A percentile compares a stretch with the other conserved stretches of the same genome.
Conservation (phyloP, 2,329 filamentous ascomycete genomes). For the Akanthomyces dipterigenus region DNA sequence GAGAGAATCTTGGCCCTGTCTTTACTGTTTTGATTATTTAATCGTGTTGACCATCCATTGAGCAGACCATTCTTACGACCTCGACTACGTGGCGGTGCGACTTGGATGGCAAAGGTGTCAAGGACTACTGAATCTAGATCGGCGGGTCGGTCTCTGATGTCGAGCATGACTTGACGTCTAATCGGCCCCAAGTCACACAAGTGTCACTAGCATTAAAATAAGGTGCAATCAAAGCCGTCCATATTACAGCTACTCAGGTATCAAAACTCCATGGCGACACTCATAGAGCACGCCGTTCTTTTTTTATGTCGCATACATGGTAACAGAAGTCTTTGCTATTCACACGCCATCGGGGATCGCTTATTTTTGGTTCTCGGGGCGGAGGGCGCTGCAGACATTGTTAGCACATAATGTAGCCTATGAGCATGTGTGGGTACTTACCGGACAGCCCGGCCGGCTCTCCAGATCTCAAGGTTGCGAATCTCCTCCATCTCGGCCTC, state of each 20-base stretch:
- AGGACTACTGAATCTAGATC: background rate
- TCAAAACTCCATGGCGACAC: conserved; percentile 6
- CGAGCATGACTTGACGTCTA: background rate
- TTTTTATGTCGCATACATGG: conserved; percentile 6
- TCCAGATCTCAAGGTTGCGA: conserved; percentile 97
- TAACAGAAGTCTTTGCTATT: background rate
- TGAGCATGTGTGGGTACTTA: conserved; percentile 32
- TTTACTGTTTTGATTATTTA: too few relatives aligned
- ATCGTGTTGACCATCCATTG: too few relatives aligned
- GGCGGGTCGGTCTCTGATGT: background rate
- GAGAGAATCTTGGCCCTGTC: too few relatives aligned
- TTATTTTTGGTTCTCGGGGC: conserved; percentile 82
- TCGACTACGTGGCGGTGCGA: too few relatives aligned
- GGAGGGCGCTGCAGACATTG: conserved; percentile 52
- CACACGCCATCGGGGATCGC: conserved; percentile 2
- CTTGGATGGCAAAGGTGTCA: too few relatives aligned
- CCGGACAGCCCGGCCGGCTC: conserved; percentile 95
- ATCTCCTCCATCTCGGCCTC: conserved; percentile 99
- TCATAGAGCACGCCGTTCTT: background rate
- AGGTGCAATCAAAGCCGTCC: background rate
- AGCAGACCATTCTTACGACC: too few relatives aligned
- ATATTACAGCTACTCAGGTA: conserved; percentile 10
- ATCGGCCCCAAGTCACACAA: background rate
- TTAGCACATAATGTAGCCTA: conserved; percentile 15
- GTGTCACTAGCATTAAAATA: background rate